These are phyloP conservation scores for Petrea volubilis DNA, from an alignment of 257 asterid genomes.

Conservation along the genomic window DNA sequence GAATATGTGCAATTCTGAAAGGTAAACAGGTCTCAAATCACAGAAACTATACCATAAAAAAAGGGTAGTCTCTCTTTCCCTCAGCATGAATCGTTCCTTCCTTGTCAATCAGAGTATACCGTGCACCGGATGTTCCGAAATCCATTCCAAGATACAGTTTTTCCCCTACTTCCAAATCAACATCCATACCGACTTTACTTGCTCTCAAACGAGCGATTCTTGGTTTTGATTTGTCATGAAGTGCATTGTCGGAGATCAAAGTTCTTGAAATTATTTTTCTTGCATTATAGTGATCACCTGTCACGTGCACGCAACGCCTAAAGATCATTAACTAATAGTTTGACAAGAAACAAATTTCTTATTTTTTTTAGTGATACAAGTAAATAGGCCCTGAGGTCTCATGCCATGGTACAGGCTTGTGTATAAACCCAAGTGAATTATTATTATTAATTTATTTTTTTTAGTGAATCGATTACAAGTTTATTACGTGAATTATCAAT, in stretches of 20 bases:
- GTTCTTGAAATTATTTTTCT: constrained; percentile 26
- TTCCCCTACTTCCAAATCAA: constrained; percentile 34
- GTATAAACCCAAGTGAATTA: no score
- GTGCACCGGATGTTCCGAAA: constrained; percentile 95
- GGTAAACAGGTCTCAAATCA: background rate
- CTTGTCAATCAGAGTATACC: constrained; percentile 64
- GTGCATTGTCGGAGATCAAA: constrained; percentile 21
- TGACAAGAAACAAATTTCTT: background rate
- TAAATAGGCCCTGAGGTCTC: no score
- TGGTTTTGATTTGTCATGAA: constrained; percentile 24
- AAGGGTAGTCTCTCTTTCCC: constrained; percentile 82
- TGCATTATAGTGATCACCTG: constrained; percentile 21
- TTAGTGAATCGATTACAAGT: no score
- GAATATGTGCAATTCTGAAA: background rate
- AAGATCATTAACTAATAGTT: background rate
- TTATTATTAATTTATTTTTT: no score
- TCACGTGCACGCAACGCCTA: background rate
- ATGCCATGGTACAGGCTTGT: no score
- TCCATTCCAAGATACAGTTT: constrained; percentile 90
- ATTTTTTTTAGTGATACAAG: background rate
- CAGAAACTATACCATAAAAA: constrained; percentile 45
- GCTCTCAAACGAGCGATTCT: constrained; percentile 29
- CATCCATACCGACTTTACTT: constrained; percentile 26
- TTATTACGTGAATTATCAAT: no score
- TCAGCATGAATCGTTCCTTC: constrained; percentile 57